Base-by-base conservation (phyloP, 495 filamentous ascomycete species). In the Penicillium steckii region DNA sequence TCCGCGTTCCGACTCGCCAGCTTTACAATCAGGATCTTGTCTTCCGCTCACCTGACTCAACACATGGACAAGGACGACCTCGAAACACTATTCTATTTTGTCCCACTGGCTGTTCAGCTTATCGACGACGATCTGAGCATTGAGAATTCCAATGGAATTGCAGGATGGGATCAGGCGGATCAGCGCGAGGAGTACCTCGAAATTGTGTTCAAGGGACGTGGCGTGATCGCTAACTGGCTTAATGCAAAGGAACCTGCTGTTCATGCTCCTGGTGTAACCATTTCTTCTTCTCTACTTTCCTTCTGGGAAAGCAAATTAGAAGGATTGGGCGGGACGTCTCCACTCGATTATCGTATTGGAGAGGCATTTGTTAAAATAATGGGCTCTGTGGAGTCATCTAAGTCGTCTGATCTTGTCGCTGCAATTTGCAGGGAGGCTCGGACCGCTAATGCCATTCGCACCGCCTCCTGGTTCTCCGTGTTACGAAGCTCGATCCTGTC, bases 1-100 rank as follows among this genome's bases (percentile, higher is more conserved):
- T 73, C 80, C 46, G 82, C 89, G 15, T 80, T 92, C 25, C 77
- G 94, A 44, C 85, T 95, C 72, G 81, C 85, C 15, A 67, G 81
- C 37, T 95, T 88, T 66, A 79, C 80, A 0, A 70, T 76, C 12
- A 77, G 73, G 44, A 59, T 91, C 10, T 52, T 93, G 12, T 69
- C 67, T 19, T 64, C 49, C 7, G 56, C 64, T 21, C 54, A 71
- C 10, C 24, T 74, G 9, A 49, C 55, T 9, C 38, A 51, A 19
- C 44, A 67, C n/a, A 54, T 78, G 15, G 60, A 61, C 37, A 33
- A 46, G 6, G 65, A 70, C 9, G 60, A 68, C 25, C 60, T 71
- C 7, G 60, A 71, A 22, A 69, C 64, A 8, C 46, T 77, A n/a
- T 69, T 80, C 48, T 69, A 67, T 30, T 72, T 77, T 53, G 48